These are phyloP conservation scores for Paecilomyces sp. DNA, from an alignment of 2,329 filamentous ascomycete species.

Conservation along the genomic window DNA sequence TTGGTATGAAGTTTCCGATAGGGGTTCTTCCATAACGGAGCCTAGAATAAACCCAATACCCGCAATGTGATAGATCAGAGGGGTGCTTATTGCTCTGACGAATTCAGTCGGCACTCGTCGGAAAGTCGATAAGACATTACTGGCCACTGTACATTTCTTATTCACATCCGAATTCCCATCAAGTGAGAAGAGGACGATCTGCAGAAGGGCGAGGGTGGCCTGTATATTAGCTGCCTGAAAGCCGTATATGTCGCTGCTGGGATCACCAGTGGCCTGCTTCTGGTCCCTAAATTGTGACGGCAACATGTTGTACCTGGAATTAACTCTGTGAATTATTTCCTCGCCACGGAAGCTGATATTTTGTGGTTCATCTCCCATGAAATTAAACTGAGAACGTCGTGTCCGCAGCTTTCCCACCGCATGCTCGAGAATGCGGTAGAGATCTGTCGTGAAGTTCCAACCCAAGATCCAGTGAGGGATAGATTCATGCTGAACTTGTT, in stretches of 20 bases:
- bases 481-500: conserved; percentile 7
- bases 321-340: conserved; percentile 6
- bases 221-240: conserved; percentile 48
- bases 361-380: conserved; percentile 9
- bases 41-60: conserved; percentile 46
- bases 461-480: conserved; percentile 42
- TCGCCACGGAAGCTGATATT: conserved; percentile 18
- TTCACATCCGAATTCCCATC: conserved; percentile 29
- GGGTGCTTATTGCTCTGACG: conserved; percentile 42
- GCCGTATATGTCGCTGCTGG: conserved; percentile 32
- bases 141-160: conserved; percentile 40
- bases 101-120: conserved; percentile 38
- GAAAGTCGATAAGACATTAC: conserved; percentile 39
- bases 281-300: conserved; percentile 19
- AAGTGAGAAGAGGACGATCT: conserved; percentile 39
- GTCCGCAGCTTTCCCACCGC: conserved; percentile 20
- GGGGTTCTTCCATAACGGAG: conserved; percentile 37
- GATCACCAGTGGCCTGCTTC: conserved; percentile 20
- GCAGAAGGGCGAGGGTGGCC: conserved; percentile 42
- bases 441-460: conserved; percentile 53
- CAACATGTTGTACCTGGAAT: conserved; percentile 16
- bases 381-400: not conserved
- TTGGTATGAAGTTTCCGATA: conserved; percentile 37
- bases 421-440: conserved; percentile 52
- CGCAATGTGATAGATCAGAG: conserved; percentile 42